Base-by-base conservation (phyloP, 2,329 filamentous ascomycete genomes). In the Ascocoryne sarcoides region DNA sequence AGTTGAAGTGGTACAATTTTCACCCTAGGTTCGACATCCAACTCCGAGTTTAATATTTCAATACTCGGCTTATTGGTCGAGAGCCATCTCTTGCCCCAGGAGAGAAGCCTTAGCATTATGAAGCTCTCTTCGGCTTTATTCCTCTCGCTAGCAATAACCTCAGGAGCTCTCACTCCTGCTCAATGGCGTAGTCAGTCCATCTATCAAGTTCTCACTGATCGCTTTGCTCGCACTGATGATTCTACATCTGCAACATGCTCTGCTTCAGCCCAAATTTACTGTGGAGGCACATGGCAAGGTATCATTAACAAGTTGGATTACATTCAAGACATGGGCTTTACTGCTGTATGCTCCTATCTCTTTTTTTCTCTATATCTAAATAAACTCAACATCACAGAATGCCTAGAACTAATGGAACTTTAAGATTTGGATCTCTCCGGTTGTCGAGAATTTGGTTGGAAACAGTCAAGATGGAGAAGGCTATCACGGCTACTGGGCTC, bases 181-280 rank as follows among this genome's bases (percentile, higher is more conserved):
- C 28, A 47, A 37, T 69, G 66, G 66, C 62, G 61, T 34, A 41
- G 52, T 12, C 60, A 65, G 39, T 63, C 64, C 1, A 61, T 69
- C 39, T 69, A 69, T 42, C 66, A 68, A 42, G 60, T 67, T 21
- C 54, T 69, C 48, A 69, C 66, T 4, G 67, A 69, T 46, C 58
- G 66, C 9, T 68, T 67, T 43, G 63, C 65, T 17, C 60, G 60
- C 12, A 61, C 63, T 10, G 64, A 67, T 49, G 56, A 59, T 9
- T 54, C 54, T 5, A 54, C 51, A 5, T 50, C 48, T 12, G 42
- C 50, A 10, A 36, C 47, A 14, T 58, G 55, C 28, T 41, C 50
- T 36, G 41, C 50, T 7, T 36, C 23, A 10, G 42, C 45, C 43
- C 54, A 58, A 5, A 30, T 60, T 4, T 70, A 71, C 46, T 75